A percentile compares a stretch with the other conserved stretches of the same genome.
Conservation (phyloP, 1,284 basidiomycete species). For the Malassezia sympodialis region DNA sequence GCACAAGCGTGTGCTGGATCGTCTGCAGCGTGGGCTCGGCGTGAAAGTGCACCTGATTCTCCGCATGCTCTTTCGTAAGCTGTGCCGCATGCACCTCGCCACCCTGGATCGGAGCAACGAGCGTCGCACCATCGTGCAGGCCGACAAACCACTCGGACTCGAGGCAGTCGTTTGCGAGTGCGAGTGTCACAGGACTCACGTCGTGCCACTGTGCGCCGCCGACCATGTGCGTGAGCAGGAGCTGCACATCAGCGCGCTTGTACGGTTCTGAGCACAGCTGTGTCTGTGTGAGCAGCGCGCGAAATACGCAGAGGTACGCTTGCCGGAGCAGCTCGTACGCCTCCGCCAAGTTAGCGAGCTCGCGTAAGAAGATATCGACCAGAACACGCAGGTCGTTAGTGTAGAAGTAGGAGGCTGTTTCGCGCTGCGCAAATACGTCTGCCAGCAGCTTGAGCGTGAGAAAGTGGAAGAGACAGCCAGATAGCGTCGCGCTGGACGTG, state of each 20-base stretch:
- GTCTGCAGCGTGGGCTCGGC: neutral
- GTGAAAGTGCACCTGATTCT: neutral
- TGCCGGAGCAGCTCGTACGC: slow-evolving; percentile 91
- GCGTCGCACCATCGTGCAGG: slow-evolving; percentile 7
- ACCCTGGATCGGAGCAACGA: slow-evolving; percentile 26
- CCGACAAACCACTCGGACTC: slow-evolving; percentile 31
- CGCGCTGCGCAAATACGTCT: slow-evolving; percentile 82
- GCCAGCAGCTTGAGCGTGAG: slow-evolving; percentile 90
- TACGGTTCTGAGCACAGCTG: slow-evolving; percentile 74
- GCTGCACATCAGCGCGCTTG: slow-evolving; percentile 80
- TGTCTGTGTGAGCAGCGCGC: slow-evolving; percentile 86
- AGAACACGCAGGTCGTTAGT: slow-evolving; percentile 93
- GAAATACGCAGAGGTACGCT: slow-evolving; percentile 88
- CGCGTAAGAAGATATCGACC: slow-evolving; percentile 89
- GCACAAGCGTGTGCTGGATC: slow-evolving; percentile 1
- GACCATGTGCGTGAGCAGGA: slow-evolving; percentile 68
- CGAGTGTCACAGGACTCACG: slow-evolving; percentile 66
- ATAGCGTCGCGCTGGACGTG: slow-evolving; percentile 55
- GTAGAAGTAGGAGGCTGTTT: slow-evolving; percentile 92
- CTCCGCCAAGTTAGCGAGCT: slow-evolving; percentile 79
- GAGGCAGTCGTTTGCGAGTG: slow-evolving; percentile 77
- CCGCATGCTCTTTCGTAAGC: neutral
- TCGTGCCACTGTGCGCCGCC: slow-evolving; percentile 62
- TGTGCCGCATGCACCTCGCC: slow-evolving; percentile 18
- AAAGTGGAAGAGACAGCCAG: slow-evolving; percentile 87